These are phyloP conservation scores for Aphanoascus verrucosus DNA, from an alignment of 2,329 filamentous ascomycete species.

Conservation along the genomic window DNA sequence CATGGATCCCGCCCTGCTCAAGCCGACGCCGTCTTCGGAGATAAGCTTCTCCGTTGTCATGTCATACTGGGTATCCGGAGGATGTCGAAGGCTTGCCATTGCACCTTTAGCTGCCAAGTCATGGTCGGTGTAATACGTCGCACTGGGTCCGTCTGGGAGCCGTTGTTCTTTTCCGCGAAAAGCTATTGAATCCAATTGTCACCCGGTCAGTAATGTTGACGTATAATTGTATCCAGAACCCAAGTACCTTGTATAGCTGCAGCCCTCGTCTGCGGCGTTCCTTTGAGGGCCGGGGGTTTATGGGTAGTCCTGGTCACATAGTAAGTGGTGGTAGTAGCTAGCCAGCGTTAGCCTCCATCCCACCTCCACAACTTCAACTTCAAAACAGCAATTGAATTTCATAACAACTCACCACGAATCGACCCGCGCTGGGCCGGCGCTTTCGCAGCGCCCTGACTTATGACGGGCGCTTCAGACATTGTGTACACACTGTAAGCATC, in stretches of 20 bases:
- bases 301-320: slow-evolving; percentile 9
- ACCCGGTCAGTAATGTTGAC: not conserved
- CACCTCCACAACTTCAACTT: not conserved
- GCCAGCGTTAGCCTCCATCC: not conserved
- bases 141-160: no score
- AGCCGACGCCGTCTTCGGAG: slow-evolving; percentile 31
- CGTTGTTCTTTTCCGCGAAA: not conserved
- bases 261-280: not conserved
- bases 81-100: slow-evolving; percentile 1
- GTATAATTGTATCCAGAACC: not conserved
- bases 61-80: not conserved
- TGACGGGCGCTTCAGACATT: slow-evolving; percentile 3
- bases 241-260: slow-evolving; percentile 5
- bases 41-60: not conserved
- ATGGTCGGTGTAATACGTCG: not conserved
- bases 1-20: slow-evolving; percentile 55
- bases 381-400: not conserved
- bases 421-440: not conserved
- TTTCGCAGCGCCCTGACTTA: not conserved
- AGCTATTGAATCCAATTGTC: not conserved
- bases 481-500: not conserved
- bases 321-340: slow-evolving; percentile 5
- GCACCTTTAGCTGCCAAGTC: slow-evolving; percentile 8
- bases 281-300: not conserved
- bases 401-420: not conserved